These are phyloP conservation scores for Coniochaeta sp. DNA, from an alignment of 2,329 filamentous ascomycete species.

Conservation along the genomic window DNA sequence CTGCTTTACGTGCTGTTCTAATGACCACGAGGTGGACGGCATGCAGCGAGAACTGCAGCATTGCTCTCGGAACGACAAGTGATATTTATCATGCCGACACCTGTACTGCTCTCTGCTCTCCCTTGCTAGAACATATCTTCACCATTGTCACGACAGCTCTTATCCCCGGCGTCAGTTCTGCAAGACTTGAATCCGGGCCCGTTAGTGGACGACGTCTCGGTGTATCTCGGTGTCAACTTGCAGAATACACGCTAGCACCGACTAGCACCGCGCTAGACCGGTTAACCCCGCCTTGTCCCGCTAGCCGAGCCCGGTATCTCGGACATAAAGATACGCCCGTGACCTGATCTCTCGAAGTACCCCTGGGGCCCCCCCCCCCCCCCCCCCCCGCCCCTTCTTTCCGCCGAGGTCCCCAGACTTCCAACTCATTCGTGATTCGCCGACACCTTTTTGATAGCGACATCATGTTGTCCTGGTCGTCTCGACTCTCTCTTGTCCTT, in stretches of 20 bases:
- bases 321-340: neutral
- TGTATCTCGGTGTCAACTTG: neutral
- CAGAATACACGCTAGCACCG: neutral
- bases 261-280: neutral
- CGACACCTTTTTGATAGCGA: neutral
- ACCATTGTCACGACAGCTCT: neutral
- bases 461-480: neutral
- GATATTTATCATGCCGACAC: neutral
- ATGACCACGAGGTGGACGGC: too few relatives aligned
- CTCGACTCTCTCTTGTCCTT: neutral
- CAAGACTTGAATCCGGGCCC: neutral
- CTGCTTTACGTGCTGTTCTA: neutral
- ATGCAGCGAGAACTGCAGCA: too few relatives aligned
- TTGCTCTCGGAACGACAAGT: neutral
- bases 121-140: neutral
- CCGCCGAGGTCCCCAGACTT: neutral
- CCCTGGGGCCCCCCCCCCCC: too few relatives aligned
- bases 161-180: neutral
- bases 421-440: too few relatives aligned
- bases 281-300: neutral
- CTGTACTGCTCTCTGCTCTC: neutral
- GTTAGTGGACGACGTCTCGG: neutral
- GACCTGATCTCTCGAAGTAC: too few relatives aligned
- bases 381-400: neutral
- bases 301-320: neutral